These are phyloP conservation scores for Radiomyces spectabilis DNA, from an alignment of 192 early-diverging fungal genomes.

Conservation along the genomic window DNA sequence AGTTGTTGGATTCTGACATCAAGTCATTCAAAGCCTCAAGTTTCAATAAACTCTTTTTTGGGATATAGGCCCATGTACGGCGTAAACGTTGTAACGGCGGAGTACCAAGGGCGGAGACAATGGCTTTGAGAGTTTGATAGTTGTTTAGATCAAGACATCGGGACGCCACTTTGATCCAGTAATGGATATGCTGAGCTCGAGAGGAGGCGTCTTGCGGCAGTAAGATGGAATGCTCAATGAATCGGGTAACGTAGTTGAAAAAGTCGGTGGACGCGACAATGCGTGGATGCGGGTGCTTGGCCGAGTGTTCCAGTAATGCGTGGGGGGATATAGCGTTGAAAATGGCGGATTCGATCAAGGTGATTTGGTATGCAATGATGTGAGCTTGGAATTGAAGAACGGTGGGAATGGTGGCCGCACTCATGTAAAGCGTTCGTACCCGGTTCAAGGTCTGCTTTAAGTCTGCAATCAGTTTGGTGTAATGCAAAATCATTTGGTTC, in stretches of 20 bases:
- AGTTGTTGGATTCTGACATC: constrained; percentile 64
- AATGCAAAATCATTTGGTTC: constrained; percentile 38
- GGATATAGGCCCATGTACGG: constrained; percentile 66
- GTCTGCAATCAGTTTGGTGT: constrained; percentile 32
- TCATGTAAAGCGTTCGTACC: constrained; percentile 40
- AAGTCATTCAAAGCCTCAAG: constrained; percentile 49
- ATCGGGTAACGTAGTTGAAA: constrained; percentile 73
- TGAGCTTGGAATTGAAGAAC: constrained; percentile 55
- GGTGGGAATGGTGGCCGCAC: constrained; percentile 43
- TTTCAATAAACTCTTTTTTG: constrained; percentile 51
- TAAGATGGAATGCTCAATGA: constrained; percentile 66
- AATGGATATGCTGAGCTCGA: constrained; percentile 55
- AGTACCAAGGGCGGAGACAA: constrained; percentile 59
- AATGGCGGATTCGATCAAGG: constrained; percentile 60
- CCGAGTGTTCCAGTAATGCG: constrained; percentile 54
- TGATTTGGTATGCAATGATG: constrained; percentile 62
- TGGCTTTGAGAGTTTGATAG: constrained; percentile 65
- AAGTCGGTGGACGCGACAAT: constrained; percentile 66
- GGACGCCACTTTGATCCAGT: constrained; percentile 66
- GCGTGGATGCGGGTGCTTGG: constrained; percentile 51
- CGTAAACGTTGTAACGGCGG: constrained; percentile 66
- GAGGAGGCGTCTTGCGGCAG: constrained; percentile 46
- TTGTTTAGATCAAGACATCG: constrained; percentile 57
- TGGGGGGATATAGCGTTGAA: constrained; percentile 54
- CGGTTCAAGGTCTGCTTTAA: constrained; percentile 46